A percentile compares a stretch with the other conserved stretches of the same genome.
Conservation (phyloP, 208 protist species). For the Leptomonas seymouri region DNA sequence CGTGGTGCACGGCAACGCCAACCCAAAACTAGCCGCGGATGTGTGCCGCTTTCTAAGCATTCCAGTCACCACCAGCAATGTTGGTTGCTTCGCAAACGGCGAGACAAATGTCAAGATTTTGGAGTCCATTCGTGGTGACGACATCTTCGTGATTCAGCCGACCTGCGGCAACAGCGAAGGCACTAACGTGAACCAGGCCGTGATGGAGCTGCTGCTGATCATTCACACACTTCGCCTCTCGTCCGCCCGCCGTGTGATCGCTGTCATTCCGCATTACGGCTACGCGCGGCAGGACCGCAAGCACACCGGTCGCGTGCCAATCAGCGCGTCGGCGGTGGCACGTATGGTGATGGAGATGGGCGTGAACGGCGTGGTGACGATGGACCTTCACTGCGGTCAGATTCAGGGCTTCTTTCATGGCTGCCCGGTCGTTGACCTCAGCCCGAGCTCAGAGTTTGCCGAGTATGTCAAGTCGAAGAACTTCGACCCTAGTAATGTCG, state of each 20-base stretch:
- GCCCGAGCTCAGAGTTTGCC: constrained; percentile 85
- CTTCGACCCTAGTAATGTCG: constrained; percentile 76
- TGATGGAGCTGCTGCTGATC: constrained; percentile 97
- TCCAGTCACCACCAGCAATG: constrained; percentile 64
- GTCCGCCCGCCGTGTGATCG: constrained; percentile 90
- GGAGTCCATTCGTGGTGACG: constrained; percentile 90
- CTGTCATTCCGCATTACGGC: constrained; percentile 96
- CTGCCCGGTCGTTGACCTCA: constrained; percentile 94
- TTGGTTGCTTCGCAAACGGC: constrained; percentile 88
- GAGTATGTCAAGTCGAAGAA: constrained; percentile 79
- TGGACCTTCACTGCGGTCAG: constrained; percentile 95
- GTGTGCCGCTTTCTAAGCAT: constrained; percentile 79
- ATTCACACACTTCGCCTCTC: constrained; percentile 93
- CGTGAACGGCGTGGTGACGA: constrained; percentile 91
- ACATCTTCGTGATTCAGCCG: constrained; percentile 96
- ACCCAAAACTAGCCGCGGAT: constrained; percentile 86
- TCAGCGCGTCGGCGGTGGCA: constrained; percentile 95
- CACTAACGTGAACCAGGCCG: constrained; percentile 89
- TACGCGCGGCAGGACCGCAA: constrained; percentile 98
- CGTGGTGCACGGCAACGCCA: constrained; percentile 85
- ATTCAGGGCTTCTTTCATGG: constrained; percentile 97
- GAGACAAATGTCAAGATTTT: constrained; percentile 89
- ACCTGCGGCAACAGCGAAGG: constrained; percentile 88
- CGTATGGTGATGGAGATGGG: constrained; percentile 93
- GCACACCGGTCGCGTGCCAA: constrained; percentile 93